Base-by-base conservation (phyloP, 495 filamentous ascomycete genomes). In the Aspergillus funiculosus region DNA sequence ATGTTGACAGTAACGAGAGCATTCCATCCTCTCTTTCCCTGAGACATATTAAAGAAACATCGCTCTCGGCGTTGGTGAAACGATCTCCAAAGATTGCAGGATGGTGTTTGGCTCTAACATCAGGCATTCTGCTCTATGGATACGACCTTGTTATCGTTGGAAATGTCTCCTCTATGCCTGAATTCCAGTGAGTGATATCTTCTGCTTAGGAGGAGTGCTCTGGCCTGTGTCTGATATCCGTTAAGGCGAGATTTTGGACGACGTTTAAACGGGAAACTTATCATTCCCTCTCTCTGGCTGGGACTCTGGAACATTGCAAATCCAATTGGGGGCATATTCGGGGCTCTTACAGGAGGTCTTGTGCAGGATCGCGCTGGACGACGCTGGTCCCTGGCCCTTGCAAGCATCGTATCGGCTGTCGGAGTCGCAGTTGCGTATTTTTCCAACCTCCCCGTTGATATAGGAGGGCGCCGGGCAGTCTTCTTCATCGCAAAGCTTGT, bases 141-240 rank as follows among this genome's bases (percentile, higher is more conserved):
- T 75, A 71, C 51, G 72, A 75, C 27, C 51, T 67, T n/a, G 70
- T 67, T n/a, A 68, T 75, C 19, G 69, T 75, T 18, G 66, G 64
- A 6, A 66, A 62, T 32, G 63, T 71, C 3, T 64, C 70, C n/a
- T 64, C 67, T 4, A 69, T 75, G 63, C 66, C 67, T 22, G 53
- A 55, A 14, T 71, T 72, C 32, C 63, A 68, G 65, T 68, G 47
- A 34, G 53, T 41, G 18, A n/a, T 3, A 21, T 26, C 1, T 9
- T 6, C 20, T 19, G 19, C 9, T 21, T 10, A 26, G 14, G 1
- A 2, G 5, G 14, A 10, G 6, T 31, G 18, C 28, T 22, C 7
- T 9, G 13, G 37, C 8, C 15, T 10, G 13, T 7, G 28, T 32
- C 45, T 57, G 51, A 24, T 22, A 40, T 42, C 21, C 7, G 35